These are phyloP conservation scores for Stenogyne calaminthoides DNA, from an alignment of 305 asterid species.

Conservation along the genomic window DNA sequence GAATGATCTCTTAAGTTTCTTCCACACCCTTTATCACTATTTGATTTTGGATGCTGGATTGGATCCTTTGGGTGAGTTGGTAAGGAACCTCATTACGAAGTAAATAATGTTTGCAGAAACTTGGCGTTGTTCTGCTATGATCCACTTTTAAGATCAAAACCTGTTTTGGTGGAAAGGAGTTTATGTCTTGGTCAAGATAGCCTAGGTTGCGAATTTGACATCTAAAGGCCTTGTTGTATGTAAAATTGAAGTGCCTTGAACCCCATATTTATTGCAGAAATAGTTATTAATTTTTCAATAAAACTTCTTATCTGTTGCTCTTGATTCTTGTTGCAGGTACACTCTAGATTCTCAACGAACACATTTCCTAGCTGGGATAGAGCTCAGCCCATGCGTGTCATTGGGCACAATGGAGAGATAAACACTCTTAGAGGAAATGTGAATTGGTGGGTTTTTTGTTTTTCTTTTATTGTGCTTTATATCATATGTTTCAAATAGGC, in stretches of 20 bases:
- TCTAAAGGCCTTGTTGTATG: slow-evolving; percentile 37
- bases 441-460: slow-evolving; percentile 65
- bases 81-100: slow-evolving; percentile 89
- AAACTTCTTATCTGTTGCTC: slow-evolving; percentile 26
- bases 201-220: slow-evolving; percentile 46
- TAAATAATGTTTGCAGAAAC: slow-evolving; percentile 80
- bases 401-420: slow-evolving; percentile 99
- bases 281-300: slow-evolving; percentile 18
- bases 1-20: slow-evolving; percentile 99
- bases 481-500: neutral
- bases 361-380: slow-evolving; percentile 99
- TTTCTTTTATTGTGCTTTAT: neutral
- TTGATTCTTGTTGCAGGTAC: slow-evolving; percentile 64
- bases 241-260: too few relatives aligned
- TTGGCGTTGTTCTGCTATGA: slow-evolving; percentile 65
- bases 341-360: slow-evolving; percentile 96
- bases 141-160: slow-evolving; percentile 55
- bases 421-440: slow-evolving; percentile 98
- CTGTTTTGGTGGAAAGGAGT: slow-evolving; percentile 49
- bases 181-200: slow-evolving; percentile 59
- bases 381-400: slow-evolving; percentile 99
- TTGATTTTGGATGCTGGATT: slow-evolving; percentile 88
- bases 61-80: slow-evolving; percentile 92
- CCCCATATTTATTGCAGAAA: slow-evolving; percentile 34
- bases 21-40: slow-evolving; percentile 96